These are phyloP conservation scores for Colletotrichum nymphaeae DNA, from an alignment of 2,329 filamentous ascomycete genomes.

Conservation along the genomic window DNA sequence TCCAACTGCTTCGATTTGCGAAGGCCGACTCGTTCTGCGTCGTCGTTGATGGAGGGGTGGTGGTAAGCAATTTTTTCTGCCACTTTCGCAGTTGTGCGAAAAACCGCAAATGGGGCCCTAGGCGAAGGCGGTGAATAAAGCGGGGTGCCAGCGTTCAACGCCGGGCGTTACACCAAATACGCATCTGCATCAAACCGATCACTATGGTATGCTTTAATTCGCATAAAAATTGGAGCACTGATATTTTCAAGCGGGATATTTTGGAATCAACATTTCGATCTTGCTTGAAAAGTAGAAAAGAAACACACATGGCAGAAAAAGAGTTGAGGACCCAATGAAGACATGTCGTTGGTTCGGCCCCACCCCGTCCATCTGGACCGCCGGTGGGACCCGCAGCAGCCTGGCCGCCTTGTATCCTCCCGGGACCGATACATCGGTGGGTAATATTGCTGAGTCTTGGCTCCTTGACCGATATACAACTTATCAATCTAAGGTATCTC, in stretches of 20 bases:
- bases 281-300: background rate
- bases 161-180: background rate
- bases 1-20: slow-evolving; percentile 28
- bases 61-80: slow-evolving; percentile 34
- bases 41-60: slow-evolving; percentile 33
- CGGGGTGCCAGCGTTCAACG: background rate
- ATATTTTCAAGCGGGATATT: too few relatives aligned
- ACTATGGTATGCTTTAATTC: background rate
- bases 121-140: slow-evolving; percentile 49
- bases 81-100: slow-evolving; percentile 31
- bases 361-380: background rate
- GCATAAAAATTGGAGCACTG: too few relatives aligned
- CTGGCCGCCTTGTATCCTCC: background rate
- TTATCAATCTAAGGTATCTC: background rate
- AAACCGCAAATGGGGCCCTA: slow-evolving; percentile 46
- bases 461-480: background rate
- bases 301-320: background rate
- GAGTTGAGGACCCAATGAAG: too few relatives aligned
- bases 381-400: background rate
- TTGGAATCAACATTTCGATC: background rate
- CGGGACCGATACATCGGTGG: slow-evolving; percentile 19
- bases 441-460: background rate
- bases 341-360: slow-evolving; percentile 12
- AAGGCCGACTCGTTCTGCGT: slow-evolving; percentile 23
- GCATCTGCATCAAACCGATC: background rate